Conservation (phyloP, 257 asterid genomes). For the Solanum phureja region DNA sequence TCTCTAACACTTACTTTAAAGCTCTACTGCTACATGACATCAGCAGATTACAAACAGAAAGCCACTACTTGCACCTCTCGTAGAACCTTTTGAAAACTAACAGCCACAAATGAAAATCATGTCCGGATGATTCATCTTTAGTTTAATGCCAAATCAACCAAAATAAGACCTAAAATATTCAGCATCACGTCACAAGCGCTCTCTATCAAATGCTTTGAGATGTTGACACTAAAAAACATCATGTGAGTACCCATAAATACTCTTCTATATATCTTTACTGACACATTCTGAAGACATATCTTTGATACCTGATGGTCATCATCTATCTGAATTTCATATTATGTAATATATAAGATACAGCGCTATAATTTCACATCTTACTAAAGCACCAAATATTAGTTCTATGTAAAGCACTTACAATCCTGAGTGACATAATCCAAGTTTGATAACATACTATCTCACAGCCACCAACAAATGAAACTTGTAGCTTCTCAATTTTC, state of each 20-base stretch:
- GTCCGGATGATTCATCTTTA: background rate
- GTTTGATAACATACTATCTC: background rate
- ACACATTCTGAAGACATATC: background rate
- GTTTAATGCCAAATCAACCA: background rate
- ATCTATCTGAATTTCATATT: background rate
- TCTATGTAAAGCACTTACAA: background rate
- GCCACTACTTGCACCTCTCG: background rate
- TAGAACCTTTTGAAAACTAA: background rate
- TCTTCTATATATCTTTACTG: background rate
- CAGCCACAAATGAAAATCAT: background rate
- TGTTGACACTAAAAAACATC: background rate
- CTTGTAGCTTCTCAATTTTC: background rate
- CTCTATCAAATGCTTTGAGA: background rate
- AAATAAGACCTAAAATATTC: background rate
- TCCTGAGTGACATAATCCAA: background rate
- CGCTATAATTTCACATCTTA: background rate
- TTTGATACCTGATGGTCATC: background rate
- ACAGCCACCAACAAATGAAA: background rate
- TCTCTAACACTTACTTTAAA: background rate
- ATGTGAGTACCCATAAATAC: background rate
- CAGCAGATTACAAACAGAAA: background rate
- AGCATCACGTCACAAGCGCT: background rate
- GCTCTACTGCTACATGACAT: background rate
- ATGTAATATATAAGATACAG: background rate
- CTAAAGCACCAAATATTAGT: background rate